A percentile compares a stretch with the other conserved stretches of the same genome.
Conservation (phyloP, 2,329 filamentous ascomycete species). For the Penicillium capsulatum region DNA sequence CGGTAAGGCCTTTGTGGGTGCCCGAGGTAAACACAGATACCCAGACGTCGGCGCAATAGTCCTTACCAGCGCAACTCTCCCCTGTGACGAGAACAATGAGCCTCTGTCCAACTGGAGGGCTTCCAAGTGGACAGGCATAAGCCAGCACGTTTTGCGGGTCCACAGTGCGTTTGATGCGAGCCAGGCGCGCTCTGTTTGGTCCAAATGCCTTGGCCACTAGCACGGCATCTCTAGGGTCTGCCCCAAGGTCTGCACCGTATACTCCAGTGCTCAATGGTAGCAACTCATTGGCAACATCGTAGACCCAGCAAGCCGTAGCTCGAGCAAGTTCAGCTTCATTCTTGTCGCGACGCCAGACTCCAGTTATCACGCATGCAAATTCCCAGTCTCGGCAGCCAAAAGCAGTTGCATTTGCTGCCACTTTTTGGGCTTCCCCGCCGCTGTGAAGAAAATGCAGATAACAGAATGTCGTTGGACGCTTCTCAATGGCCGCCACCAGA, state of each 20-base stretch:
- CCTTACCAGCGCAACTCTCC: slow-evolving; percentile 55
- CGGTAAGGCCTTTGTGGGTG: slow-evolving; percentile 29
- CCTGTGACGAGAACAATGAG: slow-evolving; percentile 55
- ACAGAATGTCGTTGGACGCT: slow-evolving; percentile 51
- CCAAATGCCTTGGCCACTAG: slow-evolving; percentile 57
- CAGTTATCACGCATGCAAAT: slow-evolving; percentile 61
- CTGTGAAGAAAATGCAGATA: slow-evolving; percentile 63
- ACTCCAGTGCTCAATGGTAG: slow-evolving; percentile 50
- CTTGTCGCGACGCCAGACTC: slow-evolving; percentile 55
- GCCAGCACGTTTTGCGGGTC: slow-evolving; percentile 53
- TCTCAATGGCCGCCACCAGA: slow-evolving; percentile 47
- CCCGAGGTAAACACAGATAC: slow-evolving; percentile 36
- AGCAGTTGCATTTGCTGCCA: slow-evolving; percentile 48
- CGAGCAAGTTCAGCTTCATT: slow-evolving; percentile 41
- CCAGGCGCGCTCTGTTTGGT: slow-evolving; percentile 49
- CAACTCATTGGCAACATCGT: slow-evolving; percentile 47
- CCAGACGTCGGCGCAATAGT: slow-evolving; percentile 57
- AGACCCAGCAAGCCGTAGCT: slow-evolving; percentile 53
- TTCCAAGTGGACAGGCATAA: slow-evolving; percentile 54
- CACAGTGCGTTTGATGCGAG: slow-evolving; percentile 47
- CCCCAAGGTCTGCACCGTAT: slow-evolving; percentile 61
- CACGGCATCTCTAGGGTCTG: slow-evolving; percentile 54
- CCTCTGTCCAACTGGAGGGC: slow-evolving; percentile 34
- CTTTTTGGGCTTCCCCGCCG: slow-evolving; percentile 49
- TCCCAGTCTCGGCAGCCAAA: slow-evolving; percentile 63